These are phyloP conservation scores for Chaetomium olivaceum DNA, from an alignment of 2,329 filamentous ascomycete species.

Conservation along the genomic window DNA sequence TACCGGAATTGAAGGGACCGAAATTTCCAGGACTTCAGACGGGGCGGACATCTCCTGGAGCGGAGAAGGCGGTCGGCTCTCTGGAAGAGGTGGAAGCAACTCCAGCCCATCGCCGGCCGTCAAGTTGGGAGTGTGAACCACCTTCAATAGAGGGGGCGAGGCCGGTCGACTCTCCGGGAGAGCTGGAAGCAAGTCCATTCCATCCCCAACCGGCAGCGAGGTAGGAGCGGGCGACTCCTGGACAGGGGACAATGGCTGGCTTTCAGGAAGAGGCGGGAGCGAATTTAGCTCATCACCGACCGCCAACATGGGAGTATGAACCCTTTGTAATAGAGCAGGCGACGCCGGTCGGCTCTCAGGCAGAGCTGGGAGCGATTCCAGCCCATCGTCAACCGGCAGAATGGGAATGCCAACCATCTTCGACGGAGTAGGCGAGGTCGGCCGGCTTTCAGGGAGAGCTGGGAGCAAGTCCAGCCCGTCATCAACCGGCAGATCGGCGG, in stretches of 20 bases:
- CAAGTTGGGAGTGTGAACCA: neutral
- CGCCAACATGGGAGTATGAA: neutral
- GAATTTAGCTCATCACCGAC: slow-evolving; percentile 3
- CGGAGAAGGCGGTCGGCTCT: slow-evolving; percentile 17
- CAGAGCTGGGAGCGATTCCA: slow-evolving; percentile 13
- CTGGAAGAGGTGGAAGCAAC: slow-evolving; percentile 25
- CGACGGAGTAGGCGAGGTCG: too few species aligned
- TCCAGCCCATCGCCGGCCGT: slow-evolving; percentile 4
- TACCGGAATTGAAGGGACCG: neutral
- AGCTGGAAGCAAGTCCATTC: too few species aligned
- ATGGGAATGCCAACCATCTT: too few species aligned
- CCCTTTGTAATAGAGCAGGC: neutral
- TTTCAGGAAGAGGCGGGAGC: slow-evolving; percentile 8
- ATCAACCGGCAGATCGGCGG: neutral
- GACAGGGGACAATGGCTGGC: neutral
- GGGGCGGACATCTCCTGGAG: neutral
- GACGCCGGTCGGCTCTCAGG: slow-evolving; percentile 20
- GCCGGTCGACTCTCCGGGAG: neutral
- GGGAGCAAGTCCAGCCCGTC: too few species aligned
- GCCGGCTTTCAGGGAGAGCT: too few species aligned
- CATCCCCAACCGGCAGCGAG: too few species aligned
- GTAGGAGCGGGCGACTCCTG: too few species aligned
- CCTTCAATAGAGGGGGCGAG: neutral
- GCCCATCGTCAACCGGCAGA: neutral
- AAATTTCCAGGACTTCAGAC: neutral